Evolutionary conservation across 768 basidiomycete species (phyloP).

Genomic region (Boletus pseudo-olivaceus): DNA sequence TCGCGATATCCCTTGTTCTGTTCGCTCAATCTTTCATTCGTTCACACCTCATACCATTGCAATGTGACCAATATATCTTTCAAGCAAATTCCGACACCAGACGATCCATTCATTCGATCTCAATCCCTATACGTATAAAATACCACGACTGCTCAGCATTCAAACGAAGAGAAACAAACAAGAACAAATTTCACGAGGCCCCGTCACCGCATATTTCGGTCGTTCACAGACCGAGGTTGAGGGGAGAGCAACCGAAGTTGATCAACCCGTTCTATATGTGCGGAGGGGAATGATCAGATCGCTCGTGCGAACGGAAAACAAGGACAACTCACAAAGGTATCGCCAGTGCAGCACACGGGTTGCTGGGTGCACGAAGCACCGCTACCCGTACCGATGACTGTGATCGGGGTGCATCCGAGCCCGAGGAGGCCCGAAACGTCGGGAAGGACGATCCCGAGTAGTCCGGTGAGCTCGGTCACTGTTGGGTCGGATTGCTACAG

Average conservation of each 20-base stretch:
- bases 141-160: too few species aligned
- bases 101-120: too few species aligned
- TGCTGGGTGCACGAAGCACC: neutral
- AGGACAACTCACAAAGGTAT: conserved; percentile 4
- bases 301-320: neutral
- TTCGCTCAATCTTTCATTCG: too few species aligned
- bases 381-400: neutral
- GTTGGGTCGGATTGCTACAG: neutral
- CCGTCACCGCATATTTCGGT: neutral
- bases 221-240: conserved; percentile 3
- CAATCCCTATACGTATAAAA: too few species aligned
- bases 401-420: neutral
- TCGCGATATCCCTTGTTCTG: too few species aligned
- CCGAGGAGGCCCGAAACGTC: neutral
- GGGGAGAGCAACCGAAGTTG: conserved; percentile 11
- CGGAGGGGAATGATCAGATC: neutral
- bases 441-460: neutral
- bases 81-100: too few species aligned
- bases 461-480: neutral
- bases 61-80: too few species aligned
- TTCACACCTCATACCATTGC: too few species aligned
- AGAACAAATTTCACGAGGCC: too few species aligned
- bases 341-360: conserved; percentile 13
- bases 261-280: conserved; percentile 7
- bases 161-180: too few species aligned